These are phyloP conservation scores for Begonia masoniana DNA, from an alignment of 306 rosid species.

Conservation along the genomic window DNA sequence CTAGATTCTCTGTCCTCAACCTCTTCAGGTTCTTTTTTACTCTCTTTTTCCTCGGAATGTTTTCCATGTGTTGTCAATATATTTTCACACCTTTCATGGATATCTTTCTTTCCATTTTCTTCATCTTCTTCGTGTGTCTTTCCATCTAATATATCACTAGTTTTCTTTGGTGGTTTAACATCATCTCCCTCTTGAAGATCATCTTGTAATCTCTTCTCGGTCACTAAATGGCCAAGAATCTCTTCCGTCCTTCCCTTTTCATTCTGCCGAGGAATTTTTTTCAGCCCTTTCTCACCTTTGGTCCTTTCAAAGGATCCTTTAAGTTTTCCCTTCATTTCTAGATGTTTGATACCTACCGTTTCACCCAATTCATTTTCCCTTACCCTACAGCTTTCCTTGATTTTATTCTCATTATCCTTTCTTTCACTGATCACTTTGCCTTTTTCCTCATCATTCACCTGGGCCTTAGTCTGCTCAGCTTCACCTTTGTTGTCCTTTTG, in stretches of 20 bases:
- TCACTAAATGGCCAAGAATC: slow-evolving; percentile 26
- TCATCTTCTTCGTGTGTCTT: slow-evolving; percentile 7
- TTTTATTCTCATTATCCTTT: slow-evolving; percentile 23
- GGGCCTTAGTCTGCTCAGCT: slow-evolving; percentile 26
- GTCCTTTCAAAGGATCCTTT: slow-evolving; percentile 24
- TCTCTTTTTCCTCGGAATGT: slow-evolving; percentile 16
- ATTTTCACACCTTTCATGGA: slow-evolving; percentile 12
- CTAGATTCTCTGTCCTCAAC: slow-evolving; percentile 16
- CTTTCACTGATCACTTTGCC: slow-evolving; percentile 9
- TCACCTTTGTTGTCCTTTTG: slow-evolving; percentile 21
- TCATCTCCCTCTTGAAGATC: slow-evolving; percentile 27
- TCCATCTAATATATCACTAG: slow-evolving; percentile 11
- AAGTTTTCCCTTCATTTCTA: slow-evolving; percentile 17
- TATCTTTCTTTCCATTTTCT: slow-evolving; percentile 9
- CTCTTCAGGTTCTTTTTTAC: slow-evolving; percentile 7
- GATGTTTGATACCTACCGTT: slow-evolving; percentile 20
- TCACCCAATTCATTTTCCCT: slow-evolving; percentile 18
- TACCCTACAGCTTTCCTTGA: slow-evolving; percentile 14
- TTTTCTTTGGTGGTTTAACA: slow-evolving; percentile 18
- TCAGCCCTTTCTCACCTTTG: slow-evolving; percentile 21
- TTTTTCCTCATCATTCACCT: slow-evolving; percentile 20
- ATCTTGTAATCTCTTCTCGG: slow-evolving; percentile 20
- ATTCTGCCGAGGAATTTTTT: no score
- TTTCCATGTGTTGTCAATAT: slow-evolving; percentile 10
- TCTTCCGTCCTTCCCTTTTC: background rate